Conservation (phyloP, 345 rosid genomes). For the Gossypium stocksii region DNA sequence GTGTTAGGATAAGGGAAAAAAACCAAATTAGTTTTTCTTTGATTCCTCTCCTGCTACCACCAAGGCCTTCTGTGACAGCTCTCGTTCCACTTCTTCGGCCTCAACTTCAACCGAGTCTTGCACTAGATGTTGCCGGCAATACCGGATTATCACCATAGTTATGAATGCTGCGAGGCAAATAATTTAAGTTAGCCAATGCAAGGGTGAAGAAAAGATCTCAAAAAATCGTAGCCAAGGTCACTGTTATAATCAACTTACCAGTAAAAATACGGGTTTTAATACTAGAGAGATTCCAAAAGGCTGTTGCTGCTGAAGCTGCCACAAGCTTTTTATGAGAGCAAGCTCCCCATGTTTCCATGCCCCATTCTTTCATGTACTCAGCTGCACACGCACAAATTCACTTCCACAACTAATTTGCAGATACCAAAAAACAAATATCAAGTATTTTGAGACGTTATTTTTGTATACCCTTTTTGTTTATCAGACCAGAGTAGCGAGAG, state of each 20-base stretch:
- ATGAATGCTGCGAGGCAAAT: slow-evolving; percentile 59
- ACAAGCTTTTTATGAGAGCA: slow-evolving; percentile 84
- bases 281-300: slow-evolving; percentile 88
- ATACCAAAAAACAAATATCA: background rate
- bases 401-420: slow-evolving; percentile 12
- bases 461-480: slow-evolving; percentile 54
- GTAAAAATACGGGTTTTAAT: slow-evolving; percentile 74
- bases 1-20: background rate
- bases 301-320: slow-evolving; percentile 66
- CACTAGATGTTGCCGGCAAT: slow-evolving; percentile 47
- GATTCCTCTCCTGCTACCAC: slow-evolving; percentile 24
- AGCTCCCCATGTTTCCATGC: slow-evolving; percentile 60
- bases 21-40: slow-evolving; percentile 5
- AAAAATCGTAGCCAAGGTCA: background rate
- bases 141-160: slow-evolving; percentile 60
- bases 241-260: slow-evolving; percentile 30
- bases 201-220: background rate
- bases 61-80: slow-evolving; percentile 36
- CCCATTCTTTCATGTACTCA: slow-evolving; percentile 38
- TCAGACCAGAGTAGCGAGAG: slow-evolving; percentile 51
- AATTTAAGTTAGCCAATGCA: background rate
- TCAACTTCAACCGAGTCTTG: slow-evolving; percentile 33
- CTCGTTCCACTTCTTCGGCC: slow-evolving; percentile 25
- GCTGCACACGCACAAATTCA: slow-evolving; percentile 33
- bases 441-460: background rate